A percentile compares a stretch with the other conserved stretches of the same genome.
phyloP scores from a whole-genome alignment of 495 filamentous ascomycete genomes.

The Daldinia grandis region DNA sequence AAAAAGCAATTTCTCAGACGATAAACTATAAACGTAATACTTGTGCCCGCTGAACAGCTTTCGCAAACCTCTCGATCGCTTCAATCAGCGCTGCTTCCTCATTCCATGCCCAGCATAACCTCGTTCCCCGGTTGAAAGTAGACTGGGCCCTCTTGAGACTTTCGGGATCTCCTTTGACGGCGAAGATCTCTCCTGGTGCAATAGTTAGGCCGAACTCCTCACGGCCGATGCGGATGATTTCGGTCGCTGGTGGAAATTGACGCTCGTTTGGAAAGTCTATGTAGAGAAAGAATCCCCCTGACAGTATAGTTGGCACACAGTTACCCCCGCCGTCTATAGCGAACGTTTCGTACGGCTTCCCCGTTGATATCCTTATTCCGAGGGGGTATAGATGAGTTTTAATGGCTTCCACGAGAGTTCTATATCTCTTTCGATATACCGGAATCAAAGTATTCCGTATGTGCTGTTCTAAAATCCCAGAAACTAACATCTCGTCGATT shows the following conservation, averaged over 20 bases:
- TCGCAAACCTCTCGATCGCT: conserved; percentile 66
- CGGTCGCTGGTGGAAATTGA: conserved; percentile 49
- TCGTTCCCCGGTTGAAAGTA: conserved; percentile 59
- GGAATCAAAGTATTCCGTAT: conserved; percentile 53
- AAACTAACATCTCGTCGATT: conserved; percentile 65
- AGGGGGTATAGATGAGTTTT: conserved; percentile 65
- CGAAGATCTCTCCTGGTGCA: conserved; percentile 67
- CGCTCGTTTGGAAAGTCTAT: conserved; percentile 64
- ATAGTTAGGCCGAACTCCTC: conserved; percentile 64
- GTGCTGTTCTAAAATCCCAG: conserved; percentile 57
- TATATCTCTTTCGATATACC: conserved; percentile 65
- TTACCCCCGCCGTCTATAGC: conserved; percentile 20
- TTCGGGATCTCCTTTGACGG: conserved; percentile 62
- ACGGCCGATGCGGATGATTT: conserved; percentile 58
- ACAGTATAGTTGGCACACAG: conserved; percentile 36
- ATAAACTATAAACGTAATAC: neutral
- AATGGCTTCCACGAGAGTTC: conserved; percentile 63
- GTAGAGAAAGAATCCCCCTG: conserved; percentile 80
- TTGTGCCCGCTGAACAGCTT: conserved; percentile 6
- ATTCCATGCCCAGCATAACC: conserved; percentile 77
- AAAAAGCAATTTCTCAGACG: no score
- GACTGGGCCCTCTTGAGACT: conserved; percentile 38
- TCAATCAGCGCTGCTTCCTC: conserved; percentile 65
- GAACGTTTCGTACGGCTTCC: conserved; percentile 23
- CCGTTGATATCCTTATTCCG: conserved; percentile 57